These are phyloP conservation scores for Chrysoporthe cubensis DNA, from an alignment of 2,329 filamentous ascomycete species.

Conservation along the genomic window DNA sequence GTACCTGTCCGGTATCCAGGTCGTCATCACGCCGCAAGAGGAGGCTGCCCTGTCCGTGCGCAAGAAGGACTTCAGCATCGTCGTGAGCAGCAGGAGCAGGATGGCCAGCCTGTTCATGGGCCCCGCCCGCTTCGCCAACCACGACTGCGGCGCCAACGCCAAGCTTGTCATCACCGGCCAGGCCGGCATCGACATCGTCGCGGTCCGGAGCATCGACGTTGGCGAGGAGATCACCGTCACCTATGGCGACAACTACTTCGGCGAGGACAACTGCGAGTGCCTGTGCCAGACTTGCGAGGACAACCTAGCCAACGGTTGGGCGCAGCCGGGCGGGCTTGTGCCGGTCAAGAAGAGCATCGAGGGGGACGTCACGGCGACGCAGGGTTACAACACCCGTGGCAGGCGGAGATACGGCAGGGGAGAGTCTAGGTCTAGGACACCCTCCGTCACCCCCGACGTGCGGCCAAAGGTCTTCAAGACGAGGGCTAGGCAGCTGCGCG, in stretches of 20 bases:
- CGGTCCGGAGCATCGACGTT: slow-evolving; percentile 76
- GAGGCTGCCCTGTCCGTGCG: slow-evolving; percentile 78
- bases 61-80: slow-evolving; percentile 95
- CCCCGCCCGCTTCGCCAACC: slow-evolving; percentile 94
- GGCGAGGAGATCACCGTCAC: slow-evolving; percentile 97
- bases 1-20: slow-evolving; percentile 88
- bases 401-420: slow-evolving; percentile 56
- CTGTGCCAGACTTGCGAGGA: slow-evolving; percentile 87
- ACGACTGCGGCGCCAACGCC: slow-evolving; percentile 94
- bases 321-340: slow-evolving; percentile 52
- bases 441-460: slow-evolving; percentile 61
- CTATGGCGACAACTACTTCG: slow-evolving; percentile 96
- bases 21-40: slow-evolving; percentile 89
- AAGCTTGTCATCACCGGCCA: slow-evolving; percentile 81
- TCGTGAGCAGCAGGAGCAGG: slow-evolving; percentile 91
- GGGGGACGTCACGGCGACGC: slow-evolving; percentile 44
- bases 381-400: slow-evolving; percentile 61
- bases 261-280: slow-evolving; percentile 92
- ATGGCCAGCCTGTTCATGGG: slow-evolving; percentile 91
- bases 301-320: slow-evolving; percentile 80
- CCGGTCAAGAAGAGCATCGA: slow-evolving; percentile 58
- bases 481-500: slow-evolving; percentile 39
- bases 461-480: slow-evolving; percentile 54
- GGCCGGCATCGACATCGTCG: slow-evolving; percentile 89
- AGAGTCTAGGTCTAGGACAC: slow-evolving; percentile 56